These are phyloP conservation scores for Dictyostelium purpureum DNA, from an alignment of 78 protist species.

Conservation along the genomic window DNA sequence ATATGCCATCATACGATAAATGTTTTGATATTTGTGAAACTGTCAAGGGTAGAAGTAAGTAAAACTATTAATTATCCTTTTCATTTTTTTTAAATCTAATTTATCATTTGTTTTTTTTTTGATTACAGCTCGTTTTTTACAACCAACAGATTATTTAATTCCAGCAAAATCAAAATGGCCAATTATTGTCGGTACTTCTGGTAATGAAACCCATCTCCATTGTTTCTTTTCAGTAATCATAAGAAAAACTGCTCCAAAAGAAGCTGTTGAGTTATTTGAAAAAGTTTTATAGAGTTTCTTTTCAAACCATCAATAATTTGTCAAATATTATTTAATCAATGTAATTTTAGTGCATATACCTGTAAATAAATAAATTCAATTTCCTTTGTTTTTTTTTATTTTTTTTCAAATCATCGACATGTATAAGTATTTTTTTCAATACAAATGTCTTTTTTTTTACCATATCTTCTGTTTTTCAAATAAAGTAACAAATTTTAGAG, in stretches of 20 bases:
- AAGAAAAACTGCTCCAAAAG: conserved; percentile 60
- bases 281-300: no score
- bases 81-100: background rate
- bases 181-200: conserved; percentile 45
- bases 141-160: conserved; percentile 11
- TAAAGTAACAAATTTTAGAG: no score
- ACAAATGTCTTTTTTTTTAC: no score
- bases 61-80: background rate
- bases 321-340: no score
- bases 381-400: no score
- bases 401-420: no score
- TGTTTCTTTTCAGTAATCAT: conserved; percentile 27
- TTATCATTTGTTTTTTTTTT: background rate
- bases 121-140: background rate
- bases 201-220: conserved; percentile 64
- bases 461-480: no score
- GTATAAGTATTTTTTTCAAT: no score
- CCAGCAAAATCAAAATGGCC: conserved; percentile 52
- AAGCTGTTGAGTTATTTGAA: conserved; percentile 23
- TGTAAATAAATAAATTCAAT: no score
- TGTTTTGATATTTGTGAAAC: conserved; percentile 58
- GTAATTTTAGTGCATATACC: no score
- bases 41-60: conserved; percentile 23
- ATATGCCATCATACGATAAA: conserved; percentile 65
- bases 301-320: no score